Base-by-base conservation (phyloP, 2,329 filamentous ascomycete genomes). In the Scorias spongiosa region DNA sequence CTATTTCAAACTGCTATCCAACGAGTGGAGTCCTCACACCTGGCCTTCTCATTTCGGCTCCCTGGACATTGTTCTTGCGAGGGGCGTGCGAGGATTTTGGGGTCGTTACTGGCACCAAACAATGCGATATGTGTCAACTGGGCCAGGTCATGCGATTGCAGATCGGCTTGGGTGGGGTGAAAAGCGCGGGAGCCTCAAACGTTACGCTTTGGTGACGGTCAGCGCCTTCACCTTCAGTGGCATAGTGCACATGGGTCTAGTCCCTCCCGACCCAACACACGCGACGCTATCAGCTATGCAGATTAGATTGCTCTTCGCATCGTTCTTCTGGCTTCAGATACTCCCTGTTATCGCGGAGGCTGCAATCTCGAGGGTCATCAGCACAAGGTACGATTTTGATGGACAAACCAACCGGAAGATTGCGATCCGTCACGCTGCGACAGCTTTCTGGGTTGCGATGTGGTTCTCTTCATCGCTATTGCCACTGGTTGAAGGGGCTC, bases 61-160 rank as follows among this genome's bases (percentile, higher is more conserved):
- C 2, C 43, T 49, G 9, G 37, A 42, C 2, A 37, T 44, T 7
- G 46, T 55, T 20, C 44, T 54, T 12, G 39, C 45, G 6, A 39
- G 47, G 26, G 57, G 57, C 12, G 42, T 60, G 1, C 42, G 54
- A 5, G 56, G 55, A 9, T 53, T 59, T 28, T 60, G 57, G 57
- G 52, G 55, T 7, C 28, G 17, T 12, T 59, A 54, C 43, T 60
- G 57, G 57, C 57, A 60, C 44, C 57, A 59, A 48, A 55, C 51
- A 20, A 55, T 59, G 53, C 49, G 57, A 9, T 47, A 49, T 40
- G 44, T 49, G 7, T 50, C 51, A 2, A 48, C 52, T 3, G 51
- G 49, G 34, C 51, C 54, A 2, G 57, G 57, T 5, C 46, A 52
- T 28, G 51, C 47, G 29, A 5, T 60, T 2, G 50, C 52, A 2